A percentile compares a stretch with the other conserved stretches of the same genome.
Evolutionary conservation across 2,329 filamentous ascomycete species (phyloP).

Genomic region (Dothistroma septosporum): DNA sequence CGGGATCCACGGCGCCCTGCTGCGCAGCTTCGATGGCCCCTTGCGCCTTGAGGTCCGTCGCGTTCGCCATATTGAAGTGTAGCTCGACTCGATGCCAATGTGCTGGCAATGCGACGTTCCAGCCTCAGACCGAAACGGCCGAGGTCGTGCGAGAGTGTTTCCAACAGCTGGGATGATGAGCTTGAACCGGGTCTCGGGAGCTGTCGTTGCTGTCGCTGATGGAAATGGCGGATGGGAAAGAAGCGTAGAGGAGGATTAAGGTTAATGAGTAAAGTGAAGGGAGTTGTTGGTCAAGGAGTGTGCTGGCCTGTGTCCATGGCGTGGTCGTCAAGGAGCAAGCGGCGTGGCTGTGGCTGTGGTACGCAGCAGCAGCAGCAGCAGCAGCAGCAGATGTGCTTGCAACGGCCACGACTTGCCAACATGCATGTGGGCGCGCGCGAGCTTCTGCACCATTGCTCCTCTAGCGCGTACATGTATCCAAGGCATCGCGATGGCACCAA

Average conservation of each 20-base stretch:
- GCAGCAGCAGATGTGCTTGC: too few species aligned
- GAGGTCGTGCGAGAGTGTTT: neutral
- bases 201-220: neutral
- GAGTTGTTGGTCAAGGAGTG: neutral
- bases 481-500: too few species aligned
- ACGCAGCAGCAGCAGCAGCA: too few species aligned
- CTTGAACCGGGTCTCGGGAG: neutral
- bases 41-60: constrained; percentile 71
- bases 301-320: neutral
- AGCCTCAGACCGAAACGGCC: neutral
- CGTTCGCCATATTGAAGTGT: constrained; percentile 4
- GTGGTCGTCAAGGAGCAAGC: neutral
- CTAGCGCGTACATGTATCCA: too few species aligned
- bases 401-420: too few species aligned
- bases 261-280: neutral
- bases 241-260: neutral
- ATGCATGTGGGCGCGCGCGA: too few species aligned
- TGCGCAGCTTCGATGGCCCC: constrained; percentile 72
- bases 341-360: neutral
- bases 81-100: neutral
- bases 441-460: too few species aligned
- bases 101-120: neutral
- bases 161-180: neutral
- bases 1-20: constrained; percentile 61
- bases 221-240: neutral